phyloP scores from a whole-genome alignment of 1,139 yeast genomes.

The Lodderomyces theae region DNA sequence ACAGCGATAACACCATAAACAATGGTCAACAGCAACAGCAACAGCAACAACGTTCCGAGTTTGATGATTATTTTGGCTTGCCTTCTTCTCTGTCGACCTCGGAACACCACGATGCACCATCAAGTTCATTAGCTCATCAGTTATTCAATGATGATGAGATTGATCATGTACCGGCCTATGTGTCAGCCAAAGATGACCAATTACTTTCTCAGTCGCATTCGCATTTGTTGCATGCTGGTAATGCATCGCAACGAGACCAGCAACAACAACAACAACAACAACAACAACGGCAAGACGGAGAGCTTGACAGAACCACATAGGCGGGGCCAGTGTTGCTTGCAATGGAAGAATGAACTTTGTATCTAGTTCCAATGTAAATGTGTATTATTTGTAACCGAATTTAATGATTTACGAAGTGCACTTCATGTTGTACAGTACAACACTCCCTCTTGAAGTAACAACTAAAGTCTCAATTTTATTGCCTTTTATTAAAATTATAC shows the following conservation, averaged over 20 bases:
- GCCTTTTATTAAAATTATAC: no score
- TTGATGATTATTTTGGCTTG: background rate
- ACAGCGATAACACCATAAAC: background rate
- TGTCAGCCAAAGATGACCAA: constrained; percentile 28
- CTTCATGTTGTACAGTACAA: no score
- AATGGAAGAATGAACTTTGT: no score
- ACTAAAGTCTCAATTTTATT: no score
- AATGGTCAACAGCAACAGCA: background rate
- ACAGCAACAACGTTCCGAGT: background rate
- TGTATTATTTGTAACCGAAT: no score
- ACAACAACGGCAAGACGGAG: background rate
- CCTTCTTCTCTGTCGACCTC: background rate
- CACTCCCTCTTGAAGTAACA: no score
- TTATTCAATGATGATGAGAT: constrained; percentile 15
- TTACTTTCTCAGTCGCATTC: constrained; percentile 13
- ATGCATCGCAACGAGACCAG: background rate
- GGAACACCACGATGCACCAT: background rate
- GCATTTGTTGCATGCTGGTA: background rate
- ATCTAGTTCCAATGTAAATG: no score
- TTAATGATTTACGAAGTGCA: no score
- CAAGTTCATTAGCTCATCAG: constrained; percentile 8
- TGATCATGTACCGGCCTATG: constrained; percentile 42
- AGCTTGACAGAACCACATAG: no score
- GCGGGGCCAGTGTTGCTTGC: no score
- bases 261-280: background rate